phyloP scores from a whole-genome alignment of 2,329 filamentous ascomycete species.

The Escovopsis weberi region DNA sequence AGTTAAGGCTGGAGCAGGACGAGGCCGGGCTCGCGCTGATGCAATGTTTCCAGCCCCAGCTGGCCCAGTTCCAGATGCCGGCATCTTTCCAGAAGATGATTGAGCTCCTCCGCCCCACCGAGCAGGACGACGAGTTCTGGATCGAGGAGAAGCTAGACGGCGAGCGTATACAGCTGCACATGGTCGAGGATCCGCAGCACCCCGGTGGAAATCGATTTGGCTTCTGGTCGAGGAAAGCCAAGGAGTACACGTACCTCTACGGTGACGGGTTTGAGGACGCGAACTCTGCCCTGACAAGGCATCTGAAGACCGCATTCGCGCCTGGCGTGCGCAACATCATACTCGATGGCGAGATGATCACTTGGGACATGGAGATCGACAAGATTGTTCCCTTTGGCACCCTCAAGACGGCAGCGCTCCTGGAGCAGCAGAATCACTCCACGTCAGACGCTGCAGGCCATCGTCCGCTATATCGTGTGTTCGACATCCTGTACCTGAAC shows the following conservation, averaged over 20 bases:
- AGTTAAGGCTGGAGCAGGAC: conserved; percentile 57
- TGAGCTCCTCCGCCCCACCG: conserved; percentile 45
- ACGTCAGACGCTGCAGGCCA: conserved; percentile 34
- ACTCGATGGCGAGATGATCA: conserved; percentile 96
- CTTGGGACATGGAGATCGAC: conserved; percentile 80
- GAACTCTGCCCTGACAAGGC: conserved; percentile 63
- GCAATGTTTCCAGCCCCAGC: conserved; percentile 92
- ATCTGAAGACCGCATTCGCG: conserved; percentile 64
- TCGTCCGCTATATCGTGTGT: conserved; percentile 69
- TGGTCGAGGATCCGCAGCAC: conserved; percentile 54
- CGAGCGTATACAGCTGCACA: conserved; percentile 93
- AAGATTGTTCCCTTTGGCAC: conserved; percentile 83
- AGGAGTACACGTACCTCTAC: conserved; percentile 92
- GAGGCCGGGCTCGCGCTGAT: conserved; percentile 66
- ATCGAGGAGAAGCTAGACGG: conserved; percentile 97
- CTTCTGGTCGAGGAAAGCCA: conserved; percentile 94
- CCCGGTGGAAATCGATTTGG: conserved; percentile 60
- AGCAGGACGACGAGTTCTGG: conserved; percentile 72
- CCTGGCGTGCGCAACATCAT: conserved; percentile 72
- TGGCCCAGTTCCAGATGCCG: conserved; percentile 82
- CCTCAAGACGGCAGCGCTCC: conserved; percentile 76
- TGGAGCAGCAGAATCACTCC: conserved; percentile 51
- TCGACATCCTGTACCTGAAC: conserved; percentile 86
- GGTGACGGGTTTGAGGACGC: conserved; percentile 62
- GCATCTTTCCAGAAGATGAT: conserved; percentile 67